Conservation (phyloP, 495 filamentous ascomycete genomes). For the Podospora anserina region DNA sequence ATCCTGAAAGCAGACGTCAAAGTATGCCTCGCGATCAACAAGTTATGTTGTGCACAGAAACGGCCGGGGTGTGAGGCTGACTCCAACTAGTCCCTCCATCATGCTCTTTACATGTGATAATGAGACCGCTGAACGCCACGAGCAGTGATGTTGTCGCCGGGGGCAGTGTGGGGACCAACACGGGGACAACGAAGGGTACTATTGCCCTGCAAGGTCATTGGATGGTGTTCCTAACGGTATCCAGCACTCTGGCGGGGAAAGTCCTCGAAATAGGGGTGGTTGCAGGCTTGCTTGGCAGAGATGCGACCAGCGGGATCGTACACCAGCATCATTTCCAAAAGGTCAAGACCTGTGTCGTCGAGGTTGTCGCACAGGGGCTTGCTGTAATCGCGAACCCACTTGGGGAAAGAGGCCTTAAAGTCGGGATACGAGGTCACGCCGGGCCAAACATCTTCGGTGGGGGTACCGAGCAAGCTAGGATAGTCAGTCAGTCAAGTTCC, state of each 20-base stretch:
- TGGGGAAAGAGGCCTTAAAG: slow-evolving; percentile 94
- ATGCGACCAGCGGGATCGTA: slow-evolving; percentile 94
- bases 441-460: slow-evolving; percentile 84
- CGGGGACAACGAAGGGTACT: neutral
- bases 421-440: slow-evolving; percentile 97
- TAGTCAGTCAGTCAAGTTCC: neutral
- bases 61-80: neutral
- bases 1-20: slow-evolving; percentile 6
- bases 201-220: neutral
- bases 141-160: neutral
- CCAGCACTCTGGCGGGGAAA: slow-evolving; percentile 44
- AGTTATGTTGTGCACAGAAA: neutral
- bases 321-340: slow-evolving; percentile 87
- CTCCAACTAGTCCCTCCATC: neutral
- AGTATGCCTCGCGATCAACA: neutral
- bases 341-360: slow-evolving; percentile 76
- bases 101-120: neutral
- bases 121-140: neutral
- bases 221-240: slow-evolving; percentile 33
- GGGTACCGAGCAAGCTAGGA: slow-evolving; percentile 80
- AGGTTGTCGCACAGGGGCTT: slow-evolving; percentile 51
- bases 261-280: slow-evolving; percentile 88
- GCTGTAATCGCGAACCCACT: slow-evolving; percentile 76
- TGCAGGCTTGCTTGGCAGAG: slow-evolving; percentile 90
- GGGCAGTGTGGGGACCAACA: too few species aligned